Percentiles rank a stretch among this genome's conserved stretches.
These are phyloP conservation scores for grape (Vitis vinifera) DNA, from an alignment of 164 flowering plant genomes.

Conservation along the genomic window ASM3070453v1 NC_081811.1:1842001-1842500, in stretches of 20 bases:
- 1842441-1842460: not conserved
- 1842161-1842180: too few relatives aligned
- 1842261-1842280: slow-evolving; percentile 55
- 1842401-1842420: slow-evolving; percentile 4
- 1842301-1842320: slow-evolving; percentile 70
- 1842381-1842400: not conserved
- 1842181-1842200: too few relatives aligned
- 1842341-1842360: not conserved
- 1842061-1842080: too few relatives aligned
- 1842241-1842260: slow-evolving; percentile 67
- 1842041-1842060: too few relatives aligned
- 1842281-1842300: slow-evolving; percentile 58
- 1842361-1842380: too few relatives aligned
- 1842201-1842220: slow-evolving; percentile 6
- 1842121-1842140: too few relatives aligned
- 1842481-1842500: not conserved
- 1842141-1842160: too few relatives aligned
- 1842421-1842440: slow-evolving; percentile 1
- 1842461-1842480: not conserved
- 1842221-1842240: slow-evolving; percentile 73
- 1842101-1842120: too few relatives aligned
- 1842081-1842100: too few relatives aligned
- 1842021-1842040: too few relatives aligned
- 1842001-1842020: too few relatives aligned
- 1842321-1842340: slow-evolving; percentile 48